Percentiles rank a stretch among this genome's conserved stretches.
Conservation (phyloP, 208 protist species). For the Trypanosoma platydactyli region DNA sequence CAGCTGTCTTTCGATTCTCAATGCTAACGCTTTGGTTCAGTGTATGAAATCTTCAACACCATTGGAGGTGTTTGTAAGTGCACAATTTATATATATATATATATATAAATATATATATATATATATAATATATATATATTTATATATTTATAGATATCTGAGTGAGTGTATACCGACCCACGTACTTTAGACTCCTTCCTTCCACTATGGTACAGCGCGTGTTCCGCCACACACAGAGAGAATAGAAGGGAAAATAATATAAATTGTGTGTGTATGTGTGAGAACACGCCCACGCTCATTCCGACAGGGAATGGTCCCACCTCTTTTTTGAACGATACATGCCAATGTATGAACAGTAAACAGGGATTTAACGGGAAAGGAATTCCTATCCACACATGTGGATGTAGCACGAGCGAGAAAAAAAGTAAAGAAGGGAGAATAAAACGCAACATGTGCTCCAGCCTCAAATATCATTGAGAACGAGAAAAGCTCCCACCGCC, state of each 20-base stretch:
- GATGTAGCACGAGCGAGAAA: too few species aligned
- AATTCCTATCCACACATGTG: too few species aligned
- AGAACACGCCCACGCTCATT: neutral
- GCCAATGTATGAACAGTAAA: too few species aligned
- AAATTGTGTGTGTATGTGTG: neutral
- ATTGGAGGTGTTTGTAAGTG: conserved; percentile 14
- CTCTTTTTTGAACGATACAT: too few species aligned
- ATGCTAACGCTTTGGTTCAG: conserved; percentile 8
- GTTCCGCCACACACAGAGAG: neutral
- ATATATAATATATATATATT: neutral
- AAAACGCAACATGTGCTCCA: too few species aligned
- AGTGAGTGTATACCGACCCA: neutral
- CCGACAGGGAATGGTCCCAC: neutral
- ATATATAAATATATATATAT: conserved; percentile 9
- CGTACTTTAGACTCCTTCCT: neutral
- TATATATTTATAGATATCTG: neutral
- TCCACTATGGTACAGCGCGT: neutral
- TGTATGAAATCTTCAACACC: neutral
- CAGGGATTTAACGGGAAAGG: too few species aligned
- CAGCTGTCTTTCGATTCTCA: conserved; percentile 1
- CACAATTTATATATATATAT: neutral
- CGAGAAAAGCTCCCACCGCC: too few species aligned
- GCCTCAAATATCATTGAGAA: too few species aligned
- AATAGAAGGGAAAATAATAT: neutral
- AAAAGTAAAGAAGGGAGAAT: too few species aligned